Evolutionary conservation across 495 filamentous ascomycete genomes (phyloP), one percentile per base, ranked within the genome.

Genomic region (Gamarada debralockiae): DNA sequence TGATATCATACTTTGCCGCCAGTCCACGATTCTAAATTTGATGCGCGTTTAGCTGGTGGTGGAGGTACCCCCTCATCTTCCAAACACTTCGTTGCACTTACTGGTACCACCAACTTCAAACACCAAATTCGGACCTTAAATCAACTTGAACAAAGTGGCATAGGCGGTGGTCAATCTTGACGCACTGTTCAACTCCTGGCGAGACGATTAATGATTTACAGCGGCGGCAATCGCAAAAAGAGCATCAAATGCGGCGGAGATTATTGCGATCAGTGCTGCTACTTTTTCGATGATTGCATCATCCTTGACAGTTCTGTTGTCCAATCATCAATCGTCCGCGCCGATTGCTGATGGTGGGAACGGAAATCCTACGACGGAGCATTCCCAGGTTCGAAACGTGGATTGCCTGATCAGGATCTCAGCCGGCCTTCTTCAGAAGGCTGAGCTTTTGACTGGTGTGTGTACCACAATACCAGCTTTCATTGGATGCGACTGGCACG

Each of bases 241-340:
- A 37, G 17, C 37, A 15, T 24, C 39, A 25, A 52, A 4, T 53
- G 41, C 33, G 17, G 33, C 52, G 52, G 52, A 54, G 43, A 54
- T 54, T 48, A 33, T 41, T 48, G 21, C n/a, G 20, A 23, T 44
- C 31, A 39, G n/a, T 27, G 23, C 38, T 54, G 42, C 46, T 48
- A 5, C 4, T 29, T 29, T 4, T 5, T 29, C 4, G 4, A 29
- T 29, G 27, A 29, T 47, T 39, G n/a, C 52, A 2, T 40, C 31
- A 48, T 54, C 43, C 50, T 37, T 24, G 41, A 47, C 12, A 14
- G n/a, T 24, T 21, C 12, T 13, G 20, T n/a, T n/a, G 22, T 29
- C 50, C 50, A 53, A 53, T 46, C 39, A 43, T 33, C 5, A 29
- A 29, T 29, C 27, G 10, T 10, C 27, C 27, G n/a, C n/a, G n/a